Evolutionary conservation across 1,139 yeast species (phyloP), one percentile per base, ranked within the genome.

Genomic region (Saccharomyces hybrid): DNA sequence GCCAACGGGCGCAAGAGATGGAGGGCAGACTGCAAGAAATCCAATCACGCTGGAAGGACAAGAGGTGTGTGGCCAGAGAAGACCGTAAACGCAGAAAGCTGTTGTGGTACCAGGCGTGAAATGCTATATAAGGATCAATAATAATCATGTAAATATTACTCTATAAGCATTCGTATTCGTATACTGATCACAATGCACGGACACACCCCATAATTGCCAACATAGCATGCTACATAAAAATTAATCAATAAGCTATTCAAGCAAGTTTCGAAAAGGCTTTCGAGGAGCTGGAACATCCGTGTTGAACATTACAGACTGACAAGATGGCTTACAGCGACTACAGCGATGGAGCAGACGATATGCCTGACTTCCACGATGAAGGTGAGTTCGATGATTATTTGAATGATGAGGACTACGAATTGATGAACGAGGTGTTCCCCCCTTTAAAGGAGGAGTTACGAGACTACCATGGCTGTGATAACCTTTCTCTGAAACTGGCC

Each of bases 41-140:
- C 55, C 73, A 78, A 59, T 65, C 70, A 29, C 69, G 71, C 54
- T 83, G 88, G 88, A 73, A 77, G 57, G 71, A 69, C 55, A 73
- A 71, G 57, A 74, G 79, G 54, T 66, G 64, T 4, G 60, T 71
- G 8, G 82, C 84, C 7, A 75, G 84, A 58, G 69, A 69, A 47
- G 86, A 83, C 61, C 75, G 84, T 61, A 71, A 71, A 60, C 80
- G 82, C 70, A 77, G 91, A 69, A 79, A 74, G 60, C 73, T 77
- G 63, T 70, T 76, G 70, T 83, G 88, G 93, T 78, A 83, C 63
- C 75, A 84, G 58, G 86, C 84, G 61, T 84, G 76, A 64, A 32
- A 44, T 26, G 21, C 24, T 44, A 19, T 49, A 48, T 44, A 47
- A 47, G 14, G 16, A 51, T 47, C 38, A 34, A 48, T 19, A 47